Percentiles rank a stretch among this genome's conserved stretches.
Evolutionary conservation across 2,329 filamentous ascomycete genomes (phyloP).

Genomic region (Colletotrichum sojae): DNA sequence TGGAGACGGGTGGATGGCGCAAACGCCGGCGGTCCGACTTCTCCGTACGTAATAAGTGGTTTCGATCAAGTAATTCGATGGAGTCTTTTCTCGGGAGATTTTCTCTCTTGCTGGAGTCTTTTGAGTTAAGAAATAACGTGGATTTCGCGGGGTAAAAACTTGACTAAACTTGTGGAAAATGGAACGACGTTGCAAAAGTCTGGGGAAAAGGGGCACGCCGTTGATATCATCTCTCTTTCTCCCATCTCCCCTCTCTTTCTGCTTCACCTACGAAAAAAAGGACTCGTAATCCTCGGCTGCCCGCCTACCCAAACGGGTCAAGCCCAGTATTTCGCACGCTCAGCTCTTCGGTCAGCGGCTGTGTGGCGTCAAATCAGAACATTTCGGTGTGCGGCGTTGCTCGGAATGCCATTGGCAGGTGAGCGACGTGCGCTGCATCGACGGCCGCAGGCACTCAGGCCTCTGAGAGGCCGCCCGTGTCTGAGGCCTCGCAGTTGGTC

Average conservation of each 20-base stretch:
- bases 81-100: not conserved
- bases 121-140: constrained; percentile 10
- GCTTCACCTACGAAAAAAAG: too few relatives aligned
- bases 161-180: constrained; percentile 9
- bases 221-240: not conserved
- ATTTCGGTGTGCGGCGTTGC: too few relatives aligned
- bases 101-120: not conserved
- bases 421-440: not conserved
- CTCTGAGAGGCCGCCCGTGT: too few relatives aligned
- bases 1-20: constrained; percentile 2
- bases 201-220: not conserved
- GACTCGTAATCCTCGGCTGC: constrained; percentile 26
- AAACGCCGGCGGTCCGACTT: too few relatives aligned
- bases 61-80: constrained; percentile 39
- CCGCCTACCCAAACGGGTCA: not conserved
- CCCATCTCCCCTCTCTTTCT: too few relatives aligned
- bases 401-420: constrained; percentile 17
- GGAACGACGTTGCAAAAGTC: not conserved
- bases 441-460: not conserved
- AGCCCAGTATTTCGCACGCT: too few relatives aligned
- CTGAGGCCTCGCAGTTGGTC: too few relatives aligned
- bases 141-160: constrained; percentile 36
- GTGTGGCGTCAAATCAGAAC: not conserved
- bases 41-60: constrained; percentile 36
- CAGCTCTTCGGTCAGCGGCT: constrained; percentile 3